Evolutionary conservation across 805 yeast species (phyloP), one percentile per base, ranked within the genome.

Genomic region (Candida lessepsii): DNA sequence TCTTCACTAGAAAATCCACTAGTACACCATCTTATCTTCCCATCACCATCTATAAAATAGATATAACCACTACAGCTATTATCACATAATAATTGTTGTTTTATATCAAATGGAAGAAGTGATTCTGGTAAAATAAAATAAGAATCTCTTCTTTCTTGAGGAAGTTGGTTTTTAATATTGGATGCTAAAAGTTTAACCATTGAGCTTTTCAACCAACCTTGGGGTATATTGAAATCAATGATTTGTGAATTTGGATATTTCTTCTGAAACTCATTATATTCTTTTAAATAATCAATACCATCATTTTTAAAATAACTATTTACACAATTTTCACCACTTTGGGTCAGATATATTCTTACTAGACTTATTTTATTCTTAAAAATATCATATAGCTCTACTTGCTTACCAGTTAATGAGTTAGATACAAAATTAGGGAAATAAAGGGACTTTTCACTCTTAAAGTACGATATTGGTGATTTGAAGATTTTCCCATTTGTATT

Each of bases 21-120:
- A 3, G 88, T 86, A 17, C 88, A 89, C 98, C 98, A 91, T 51
- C 98, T 71, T 39, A 93, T 83, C 52, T 76, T 81, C 37, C 83
- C 82, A 10, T 79, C 67, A 11, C 69, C 70, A 55, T 93, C 99
- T 25, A 93, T 73, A 4, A 91, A 66, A 48, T 88, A 83, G 9
- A 89, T 67, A 55, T 86, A 89, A 0, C 98, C 98, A 2, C 95
- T 78, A 51, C 83, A 85, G 16, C 78, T 73, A 56, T 91, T 91
- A 40, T 80, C 81, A 49, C 89, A 76, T 35, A 76, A 65, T 25
- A 91, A 60, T 18, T 73, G 59, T 39, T 80, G 80, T 50, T 85
- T 76, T 5, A 78, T 61, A 14, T 71, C 77, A 42, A 75, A 71
- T 2, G 81, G 71, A 21, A 87, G 63, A 11, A 79, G 78, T 25